Evolutionary conservation across 371 early-diverging fungal genomes (phyloP).

Genomic region (Mortierella sp.): DNA sequence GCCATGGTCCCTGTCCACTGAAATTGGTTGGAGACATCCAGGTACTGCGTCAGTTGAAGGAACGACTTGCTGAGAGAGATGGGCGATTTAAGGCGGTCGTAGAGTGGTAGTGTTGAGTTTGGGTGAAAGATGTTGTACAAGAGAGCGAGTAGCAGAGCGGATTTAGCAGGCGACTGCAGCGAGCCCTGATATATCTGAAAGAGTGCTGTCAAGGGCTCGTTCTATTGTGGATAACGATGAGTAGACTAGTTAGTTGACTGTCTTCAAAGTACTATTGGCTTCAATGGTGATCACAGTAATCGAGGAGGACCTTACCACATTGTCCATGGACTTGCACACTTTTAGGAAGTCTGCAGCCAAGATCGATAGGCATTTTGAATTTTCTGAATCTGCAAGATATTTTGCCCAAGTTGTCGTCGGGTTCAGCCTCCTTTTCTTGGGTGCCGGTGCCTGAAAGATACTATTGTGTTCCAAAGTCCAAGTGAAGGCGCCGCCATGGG

Average conservation of each 20-base stretch:
- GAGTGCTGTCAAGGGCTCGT: constrained; percentile 37
- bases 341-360: constrained; percentile 52
- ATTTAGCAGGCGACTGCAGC: constrained; percentile 39
- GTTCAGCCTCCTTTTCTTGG: constrained; percentile 41
- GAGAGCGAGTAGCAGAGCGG: constrained; percentile 41
- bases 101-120: constrained; percentile 41
- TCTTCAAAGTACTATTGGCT: neutral
- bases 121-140: constrained; percentile 58
- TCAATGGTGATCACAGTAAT: neutral
- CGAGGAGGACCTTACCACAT: constrained; percentile 22
- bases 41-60: constrained; percentile 45
- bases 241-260: neutral
- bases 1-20: constrained; percentile 56
- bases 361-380: constrained; percentile 35
- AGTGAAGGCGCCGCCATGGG: neutral
- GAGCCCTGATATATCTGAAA: constrained; percentile 44
- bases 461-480: constrained; percentile 14
- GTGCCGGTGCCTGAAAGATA: constrained; percentile 45
- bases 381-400: constrained; percentile 49
- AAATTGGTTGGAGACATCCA: constrained; percentile 53
- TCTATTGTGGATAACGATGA: constrained; percentile 11
- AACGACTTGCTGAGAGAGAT: constrained; percentile 49
- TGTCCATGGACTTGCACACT: constrained; percentile 48
- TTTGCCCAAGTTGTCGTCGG: constrained; percentile 36
- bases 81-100: constrained; percentile 52